Base-by-base conservation (phyloP, 2,329 filamentous ascomycete species). In the Falciphora oryzae region DNA sequence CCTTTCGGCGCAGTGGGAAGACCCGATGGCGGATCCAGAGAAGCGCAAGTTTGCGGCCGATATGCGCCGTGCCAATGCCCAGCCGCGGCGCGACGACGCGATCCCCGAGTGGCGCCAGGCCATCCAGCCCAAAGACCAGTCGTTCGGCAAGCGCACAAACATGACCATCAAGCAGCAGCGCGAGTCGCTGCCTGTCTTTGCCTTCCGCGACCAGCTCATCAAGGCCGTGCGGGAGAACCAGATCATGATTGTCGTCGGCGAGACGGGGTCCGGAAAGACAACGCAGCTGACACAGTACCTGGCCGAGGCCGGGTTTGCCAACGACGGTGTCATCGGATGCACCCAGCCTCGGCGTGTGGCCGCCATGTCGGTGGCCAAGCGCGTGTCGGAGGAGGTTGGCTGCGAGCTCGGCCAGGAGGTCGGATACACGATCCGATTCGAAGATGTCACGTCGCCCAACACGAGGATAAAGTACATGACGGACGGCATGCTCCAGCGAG, bases 401-500 rank as follows among this genome's bases (percentile, higher is more conserved):
- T 97, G 94, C 71, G 85, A 89, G 68, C 83, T 98, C 16, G 95
- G 95, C 44, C 88, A 93, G 65, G 93, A 97, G 74, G 94, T 99
- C 67, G 95, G 95, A 64, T 99, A 99, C 75, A 97, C 91, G 10
- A 97, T 99, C 73, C 92, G 95, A 74, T 99, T 99, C 74, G 95
- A 99, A 73, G 95, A 99, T 77, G 91, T 89, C 74, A 97, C 94
- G 0, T 91, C 89, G 68, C 87, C 92, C 2, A 84, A 89, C 25
- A 99, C 95, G 1, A 92, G 89, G 73, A 97, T 99, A 80, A 99
- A 99, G 80, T 99, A 99, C 79, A 97, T 99, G 94, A 99, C 95
- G 22, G 95, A 99, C 72, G 95, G 95, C 76, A 98, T 98, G 91
- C 85, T 99, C 74, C 89, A 97, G 78, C 86, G 95, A 80, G 95